Base-by-base conservation (phyloP, 345 rosid species). In the Hypericum androsaemum region DNA sequence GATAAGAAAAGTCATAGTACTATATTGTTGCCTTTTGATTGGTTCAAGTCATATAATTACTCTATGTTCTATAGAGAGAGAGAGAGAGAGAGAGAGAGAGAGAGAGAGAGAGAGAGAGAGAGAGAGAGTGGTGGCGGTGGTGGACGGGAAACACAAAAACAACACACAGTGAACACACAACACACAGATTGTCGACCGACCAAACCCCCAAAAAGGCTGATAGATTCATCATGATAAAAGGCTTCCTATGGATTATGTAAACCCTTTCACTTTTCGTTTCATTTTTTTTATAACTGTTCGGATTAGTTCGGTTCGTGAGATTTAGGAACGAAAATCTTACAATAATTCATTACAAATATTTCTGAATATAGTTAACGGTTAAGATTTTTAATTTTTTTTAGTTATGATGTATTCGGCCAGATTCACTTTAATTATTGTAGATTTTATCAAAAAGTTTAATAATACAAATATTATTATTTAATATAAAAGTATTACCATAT, bases 141-240 rank as follows among this genome's bases (percentile, higher is more conserved):
- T 50, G 22, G 56, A 62, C 60, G 72, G 76, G 78, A 75, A 72
- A 78, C 73, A 66, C 70, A 72, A 69, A 64, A 73, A 71, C 74
- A 72, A 64, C n/a, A 76, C 65, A 80, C 75, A 72, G 72, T 74
- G 79, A 80, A 67, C 73, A 74, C 32, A 22, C 78, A 73, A 77
- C 80, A 67, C 94, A 75, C 83, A 80, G 68, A 77, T 84, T 81
- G 95, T 84, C 96, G 94, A 80, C 89, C 87, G 87, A 90, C 96
- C 96, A 80, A 79, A 80, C 72, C 62, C 84, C 77, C 12, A 65
- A 75, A 69, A 80, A 74, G 81, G 71, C 78, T 79, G 82, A 59
- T 71, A 64, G 64, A 47, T 67, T 76, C 80, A 78, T 79, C 82
- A 86, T 86, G 83, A 79, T 84, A 76, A 74, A 80, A 73, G 77